Evolutionary conservation across 768 basidiomycete species (phyloP).

Genomic region (Tulasnella sp.): DNA sequence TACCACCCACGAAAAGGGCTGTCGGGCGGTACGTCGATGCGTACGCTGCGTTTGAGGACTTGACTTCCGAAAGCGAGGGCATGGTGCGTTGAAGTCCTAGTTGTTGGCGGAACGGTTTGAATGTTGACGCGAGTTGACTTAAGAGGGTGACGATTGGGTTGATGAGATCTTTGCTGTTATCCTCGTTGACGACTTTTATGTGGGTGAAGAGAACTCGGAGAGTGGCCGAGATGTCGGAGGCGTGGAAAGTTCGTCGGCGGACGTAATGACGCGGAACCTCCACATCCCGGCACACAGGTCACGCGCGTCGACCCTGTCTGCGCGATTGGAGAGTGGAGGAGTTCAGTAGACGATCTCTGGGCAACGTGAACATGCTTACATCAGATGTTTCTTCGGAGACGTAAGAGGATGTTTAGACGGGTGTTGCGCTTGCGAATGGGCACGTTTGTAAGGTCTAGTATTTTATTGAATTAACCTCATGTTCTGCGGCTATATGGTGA

Average conservation of each 20-base stretch:
- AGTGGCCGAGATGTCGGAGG: not conserved
- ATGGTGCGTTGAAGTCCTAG: no score
- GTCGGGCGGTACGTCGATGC: conserved; percentile 11
- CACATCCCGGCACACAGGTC: not conserved
- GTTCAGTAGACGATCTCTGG: no score
- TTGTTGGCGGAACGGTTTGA: no score
- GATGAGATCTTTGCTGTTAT: not conserved
- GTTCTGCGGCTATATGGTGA: no score
- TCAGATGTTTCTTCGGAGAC: no score
- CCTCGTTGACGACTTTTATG: not conserved
- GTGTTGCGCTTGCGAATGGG: no score
- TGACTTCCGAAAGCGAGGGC: conserved; percentile 4
- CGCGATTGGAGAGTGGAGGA: no score
- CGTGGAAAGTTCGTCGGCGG: not conserved
- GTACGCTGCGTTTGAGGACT: conserved; percentile 4
- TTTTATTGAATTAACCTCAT: no score
- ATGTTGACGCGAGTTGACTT: no score
- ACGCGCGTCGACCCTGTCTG: not conserved
- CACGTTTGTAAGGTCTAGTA: no score
- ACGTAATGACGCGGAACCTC: not conserved
- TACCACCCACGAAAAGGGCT: conserved; percentile 16
- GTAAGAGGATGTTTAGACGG: no score
- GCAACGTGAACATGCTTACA: no score
- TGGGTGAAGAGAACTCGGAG: not conserved
- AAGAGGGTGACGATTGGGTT: not conserved